Evolutionary conservation across 495 filamentous ascomycete species (phyloP), one percentile per base, ranked within the genome.

Genomic region (Penicillium tannophilum): DNA sequence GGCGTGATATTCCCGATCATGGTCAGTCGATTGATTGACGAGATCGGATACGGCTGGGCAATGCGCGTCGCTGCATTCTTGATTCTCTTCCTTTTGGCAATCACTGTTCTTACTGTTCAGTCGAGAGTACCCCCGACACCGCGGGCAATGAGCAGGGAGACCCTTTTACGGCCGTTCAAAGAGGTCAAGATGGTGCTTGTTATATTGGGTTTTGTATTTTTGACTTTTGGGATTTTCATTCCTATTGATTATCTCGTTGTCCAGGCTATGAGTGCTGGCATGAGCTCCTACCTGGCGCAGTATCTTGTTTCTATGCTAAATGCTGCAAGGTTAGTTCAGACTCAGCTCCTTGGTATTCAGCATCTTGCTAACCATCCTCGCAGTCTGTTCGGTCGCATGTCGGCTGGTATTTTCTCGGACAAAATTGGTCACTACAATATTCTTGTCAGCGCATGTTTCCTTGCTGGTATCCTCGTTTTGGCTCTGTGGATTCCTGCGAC

Each of bases 131-230:
- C 33, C 6, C 8, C 36, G 16, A 41, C 1, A 16, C 12, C 36
- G 10, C 12, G 16, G 64, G 73, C 45, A 78, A 77, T 50, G 78
- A 77, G 39, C 74, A 84, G 16, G 84, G 70, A 0, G 69, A 76
- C 30, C 85, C 83, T 0, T 53, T 83, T 12, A 85, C 84, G 12
- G 12, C 36, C 33, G 8, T 35, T 35, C 33, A 35, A 10, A 12
- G 33, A 35, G 9, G 3, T 35, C 11, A 3, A 10, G 33, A 11
- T 35, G 8, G 3, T 35, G 33, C 33, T 35, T 35, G 9, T 35
- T 35, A 35, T 35, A 2, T 35, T 12, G 33, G 9, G 8, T 9
- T 35, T 12, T 10, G 3, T 35, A 10, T 35, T 35, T 11, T 35
- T 12, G 33, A 0, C 47, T 86, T 35, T 16, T 16, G 36, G 14